Base-by-base conservation (phyloP, 495 filamentous ascomycete genomes). In the Daldinia loculata region DNA sequence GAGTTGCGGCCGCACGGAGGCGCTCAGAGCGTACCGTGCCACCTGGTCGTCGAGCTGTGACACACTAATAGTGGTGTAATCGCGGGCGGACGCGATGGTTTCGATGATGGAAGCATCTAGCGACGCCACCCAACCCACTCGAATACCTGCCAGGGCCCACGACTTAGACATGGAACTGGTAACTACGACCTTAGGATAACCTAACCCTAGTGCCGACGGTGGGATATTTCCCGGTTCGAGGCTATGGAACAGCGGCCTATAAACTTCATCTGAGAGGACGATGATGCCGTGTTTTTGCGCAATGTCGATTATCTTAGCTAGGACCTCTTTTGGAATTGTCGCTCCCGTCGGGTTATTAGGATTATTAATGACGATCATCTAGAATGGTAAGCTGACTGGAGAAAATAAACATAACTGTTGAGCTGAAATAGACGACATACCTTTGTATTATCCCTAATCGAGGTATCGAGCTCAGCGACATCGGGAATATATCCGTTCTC, bases 301-400 rank as follows among this genome's bases (percentile, higher is more conserved):
- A 57, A 95, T 78, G 3, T 88, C 81, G 32, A 94, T 83, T 45
- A 96, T 84, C 14, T 84, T 69, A 19, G 87, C 71, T 2, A 97
- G 82, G 6, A 86, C 84, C 0, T 84, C 70, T 60, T 81, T 86
- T 0, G 90, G 87, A 45, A 91, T 89, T 27, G 91, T 87, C 24
- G 90, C 87, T 17, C 94, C 93, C 0, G 91, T 95, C 3, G 94
- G 93, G 74, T 97, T 97, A 77, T 96, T 92, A 0, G 94, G 93
- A 68, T 97, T 97, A 76, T 92, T 95, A 74, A 82, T 77, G 26
- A 87, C 77, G 59, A 84, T 82, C 77, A 84, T 81, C 76, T 79
- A 29, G 29, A 26, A 32, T 19, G 24, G 45, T 55, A 32, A 63
- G 56, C 26, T 53, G 12, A 9, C 56, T 19, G 63, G 9, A 9